Evolutionary conservation across 2,329 filamentous ascomycete species (phyloP).

Genomic region (Hyphodiscus sp.): DNA sequence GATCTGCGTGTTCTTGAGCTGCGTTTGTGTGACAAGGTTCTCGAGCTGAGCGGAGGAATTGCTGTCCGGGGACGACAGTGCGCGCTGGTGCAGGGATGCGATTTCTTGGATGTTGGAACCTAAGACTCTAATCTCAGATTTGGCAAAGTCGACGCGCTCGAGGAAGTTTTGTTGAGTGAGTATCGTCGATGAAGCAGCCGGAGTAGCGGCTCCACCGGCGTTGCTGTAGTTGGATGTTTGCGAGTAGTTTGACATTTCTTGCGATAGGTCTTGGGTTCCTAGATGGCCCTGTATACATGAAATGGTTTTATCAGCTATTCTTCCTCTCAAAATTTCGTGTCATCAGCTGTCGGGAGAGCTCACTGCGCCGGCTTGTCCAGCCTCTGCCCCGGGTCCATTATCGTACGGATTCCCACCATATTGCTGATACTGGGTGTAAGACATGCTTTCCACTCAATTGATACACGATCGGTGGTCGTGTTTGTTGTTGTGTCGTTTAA

Average conservation of each 20-base stretch:
- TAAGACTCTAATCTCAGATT: constrained; percentile 60
- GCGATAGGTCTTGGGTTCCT: constrained; percentile 14
- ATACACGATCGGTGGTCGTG: constrained; percentile 9
- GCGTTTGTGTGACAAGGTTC: constrained; percentile 61
- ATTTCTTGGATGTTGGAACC: constrained; percentile 63
- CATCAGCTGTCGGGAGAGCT: constrained; percentile 3
- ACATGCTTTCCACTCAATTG: constrained; percentile 43
- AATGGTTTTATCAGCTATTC: background rate
- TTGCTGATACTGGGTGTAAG: constrained; percentile 54
- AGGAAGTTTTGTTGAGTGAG: constrained; percentile 64
- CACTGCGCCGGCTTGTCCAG: constrained; percentile 27
- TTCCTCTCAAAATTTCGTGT: background rate
- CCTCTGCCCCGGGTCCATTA: constrained; percentile 39
- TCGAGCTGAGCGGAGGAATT: constrained; percentile 47
- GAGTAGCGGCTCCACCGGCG: constrained; percentile 18
- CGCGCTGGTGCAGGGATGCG: constrained; percentile 63
- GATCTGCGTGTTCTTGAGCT: constrained; percentile 67
- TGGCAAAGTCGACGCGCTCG: constrained; percentile 57
- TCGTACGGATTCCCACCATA: constrained; percentile 53
- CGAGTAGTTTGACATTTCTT: constrained; percentile 16
- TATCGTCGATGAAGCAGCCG: constrained; percentile 29
- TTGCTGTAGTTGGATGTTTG: constrained; percentile 23
- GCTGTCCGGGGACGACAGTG: constrained; percentile 59
- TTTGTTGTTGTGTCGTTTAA: constrained; percentile 1
- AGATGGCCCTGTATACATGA: constrained; percentile 9